Evolutionary conservation across 148 eudicot genomes (phyloP).

Genomic region (Suaeda aralocaspica): DNA sequence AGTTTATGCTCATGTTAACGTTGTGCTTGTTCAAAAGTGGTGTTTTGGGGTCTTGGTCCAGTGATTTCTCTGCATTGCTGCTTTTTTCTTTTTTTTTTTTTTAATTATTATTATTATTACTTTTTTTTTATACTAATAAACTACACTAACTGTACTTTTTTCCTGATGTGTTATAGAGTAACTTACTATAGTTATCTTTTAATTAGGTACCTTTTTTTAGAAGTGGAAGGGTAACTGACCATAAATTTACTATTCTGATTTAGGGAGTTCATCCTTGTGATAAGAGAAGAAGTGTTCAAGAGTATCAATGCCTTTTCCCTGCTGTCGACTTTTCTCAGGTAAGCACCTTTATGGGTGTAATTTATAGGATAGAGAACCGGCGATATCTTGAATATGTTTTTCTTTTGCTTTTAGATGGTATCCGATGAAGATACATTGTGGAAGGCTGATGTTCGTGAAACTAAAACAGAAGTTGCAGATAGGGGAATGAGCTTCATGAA

Average conservation of each 20-base stretch:
- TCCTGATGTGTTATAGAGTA: background rate
- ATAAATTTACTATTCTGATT: constrained; percentile 26
- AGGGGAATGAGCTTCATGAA: constrained; percentile 79
- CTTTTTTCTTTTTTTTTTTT: no score
- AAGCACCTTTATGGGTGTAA: constrained; percentile 23
- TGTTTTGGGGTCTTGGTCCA: background rate
- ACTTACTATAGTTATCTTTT: background rate
- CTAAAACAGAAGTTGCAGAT: constrained; percentile 70
- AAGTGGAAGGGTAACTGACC: background rate
- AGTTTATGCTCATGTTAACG: background rate
- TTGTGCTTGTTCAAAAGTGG: background rate
- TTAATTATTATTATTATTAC: no score
- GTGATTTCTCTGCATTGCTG: background rate
- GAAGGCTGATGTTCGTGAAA: constrained; percentile 82
- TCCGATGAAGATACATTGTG: constrained; percentile 78
- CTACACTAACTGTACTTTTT: background rate
- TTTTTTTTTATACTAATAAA: background rate
- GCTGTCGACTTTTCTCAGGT: constrained; percentile 86
- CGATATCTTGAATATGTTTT: background rate
- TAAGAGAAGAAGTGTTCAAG: constrained; percentile 68
- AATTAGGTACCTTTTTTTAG: background rate
- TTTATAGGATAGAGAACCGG: background rate
- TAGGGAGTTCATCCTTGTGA: constrained; percentile 99
- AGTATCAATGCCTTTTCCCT: constrained; percentile 75
- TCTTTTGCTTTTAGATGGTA: constrained; percentile 57